These are phyloP conservation scores for Fraxinus sp. DNA, from an alignment of 305 asterid species.

Conservation along the genomic window DNA sequence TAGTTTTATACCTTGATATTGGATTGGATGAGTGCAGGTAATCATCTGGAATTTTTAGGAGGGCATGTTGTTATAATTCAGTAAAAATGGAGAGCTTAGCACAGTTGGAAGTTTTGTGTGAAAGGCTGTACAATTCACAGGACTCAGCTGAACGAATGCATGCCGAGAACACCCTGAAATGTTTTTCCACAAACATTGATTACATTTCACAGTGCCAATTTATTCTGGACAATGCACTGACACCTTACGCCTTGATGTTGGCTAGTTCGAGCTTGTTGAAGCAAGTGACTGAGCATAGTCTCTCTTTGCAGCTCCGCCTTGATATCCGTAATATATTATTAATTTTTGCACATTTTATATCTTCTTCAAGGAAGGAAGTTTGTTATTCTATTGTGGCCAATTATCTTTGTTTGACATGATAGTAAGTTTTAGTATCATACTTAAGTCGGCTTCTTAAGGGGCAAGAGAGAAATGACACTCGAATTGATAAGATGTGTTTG, in stretches of 20 bases:
- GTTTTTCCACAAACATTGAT: slow-evolving; percentile 85
- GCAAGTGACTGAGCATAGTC: slow-evolving; percentile 96
- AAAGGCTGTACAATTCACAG: slow-evolving; percentile 94
- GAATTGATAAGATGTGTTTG: no score
- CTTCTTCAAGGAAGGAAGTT: neutral
- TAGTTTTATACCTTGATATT: slow-evolving; percentile 66
- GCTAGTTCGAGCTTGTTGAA: slow-evolving; percentile 99
- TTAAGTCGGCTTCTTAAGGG: neutral
- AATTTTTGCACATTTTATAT: slow-evolving; percentile 26
- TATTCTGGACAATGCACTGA: slow-evolving; percentile 93
- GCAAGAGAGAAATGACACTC: no score
- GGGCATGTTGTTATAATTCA: slow-evolving; percentile 39
- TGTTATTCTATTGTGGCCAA: slow-evolving; percentile 16
- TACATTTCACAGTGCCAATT: slow-evolving; percentile 97
- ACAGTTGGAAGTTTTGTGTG: slow-evolving; percentile 93
- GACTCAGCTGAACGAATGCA: slow-evolving; percentile 92
- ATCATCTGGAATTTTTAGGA: slow-evolving; percentile 54
- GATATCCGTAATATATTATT: slow-evolving; percentile 90
- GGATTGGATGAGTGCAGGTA: slow-evolving; percentile 71
- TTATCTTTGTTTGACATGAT: slow-evolving; percentile 1
- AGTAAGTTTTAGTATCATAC: slow-evolving; percentile 5
- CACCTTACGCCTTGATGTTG: slow-evolving; percentile 98
- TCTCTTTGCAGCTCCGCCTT: slow-evolving; percentile 94
- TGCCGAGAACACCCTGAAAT: slow-evolving; percentile 92
- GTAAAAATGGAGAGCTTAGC: slow-evolving; percentile 91